Evolutionary conservation across 2,329 filamentous ascomycete genomes (phyloP).

Genomic region (Rhinocladiella mackenziei): DNA sequence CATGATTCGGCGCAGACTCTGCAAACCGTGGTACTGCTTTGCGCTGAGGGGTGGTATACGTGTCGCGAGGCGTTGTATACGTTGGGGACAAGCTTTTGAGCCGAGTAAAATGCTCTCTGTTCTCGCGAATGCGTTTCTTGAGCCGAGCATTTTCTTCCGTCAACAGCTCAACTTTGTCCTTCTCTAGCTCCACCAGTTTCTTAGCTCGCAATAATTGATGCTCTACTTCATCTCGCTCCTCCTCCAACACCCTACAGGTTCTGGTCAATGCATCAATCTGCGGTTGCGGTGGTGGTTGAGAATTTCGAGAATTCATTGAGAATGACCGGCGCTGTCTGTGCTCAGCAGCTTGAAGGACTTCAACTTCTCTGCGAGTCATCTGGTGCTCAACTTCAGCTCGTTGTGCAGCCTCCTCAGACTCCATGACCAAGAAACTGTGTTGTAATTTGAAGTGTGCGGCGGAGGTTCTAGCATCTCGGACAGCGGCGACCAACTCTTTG

Average conservation of each 20-base stretch:
- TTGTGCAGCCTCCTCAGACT: constrained; percentile 79
- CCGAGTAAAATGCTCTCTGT: constrained; percentile 77
- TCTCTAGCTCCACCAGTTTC: constrained; percentile 71
- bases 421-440: constrained; percentile 76
- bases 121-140: constrained; percentile 79
- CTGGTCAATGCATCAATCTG: constrained; percentile 59
- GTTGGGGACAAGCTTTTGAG: constrained; percentile 50
- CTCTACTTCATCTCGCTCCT: constrained; percentile 54
- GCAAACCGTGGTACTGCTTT: constrained; percentile 41
- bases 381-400: constrained; percentile 86
- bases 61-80: constrained; percentile 58
- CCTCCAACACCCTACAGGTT: constrained; percentile 62
- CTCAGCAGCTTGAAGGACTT: constrained; percentile 73
- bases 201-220: constrained; percentile 68
- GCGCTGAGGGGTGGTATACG: constrained; percentile 44
- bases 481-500: constrained; percentile 49
- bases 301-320: constrained; percentile 32
- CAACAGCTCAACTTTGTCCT: constrained; percentile 67
- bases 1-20: constrained; percentile 38
- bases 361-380: constrained; percentile 82
- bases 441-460: constrained; percentile 88
- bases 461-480: constrained; percentile 72
- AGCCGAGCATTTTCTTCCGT: constrained; percentile 72
- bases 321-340: constrained; percentile 52
- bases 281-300: constrained; percentile 42